phyloP scores from a whole-genome alignment of 192 early-diverging fungal genomes.

The Mortierella antarctica region DNA sequence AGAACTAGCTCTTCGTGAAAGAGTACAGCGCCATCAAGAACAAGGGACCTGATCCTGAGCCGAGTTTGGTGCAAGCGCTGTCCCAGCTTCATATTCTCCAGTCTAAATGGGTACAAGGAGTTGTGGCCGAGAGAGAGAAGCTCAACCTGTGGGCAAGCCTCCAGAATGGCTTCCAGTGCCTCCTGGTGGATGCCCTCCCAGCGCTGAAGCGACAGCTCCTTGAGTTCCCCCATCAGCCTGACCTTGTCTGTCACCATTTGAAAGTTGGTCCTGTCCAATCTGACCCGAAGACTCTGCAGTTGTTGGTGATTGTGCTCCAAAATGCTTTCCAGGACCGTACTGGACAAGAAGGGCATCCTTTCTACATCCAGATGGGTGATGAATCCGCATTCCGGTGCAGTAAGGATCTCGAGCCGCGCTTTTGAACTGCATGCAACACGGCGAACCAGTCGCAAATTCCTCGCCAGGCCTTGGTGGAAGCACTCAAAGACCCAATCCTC shows the following conservation, averaged over 20 bases:
- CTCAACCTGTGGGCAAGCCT: constrained; percentile 26
- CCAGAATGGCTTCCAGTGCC: constrained; percentile 7
- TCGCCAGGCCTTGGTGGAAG: constrained; percentile 13
- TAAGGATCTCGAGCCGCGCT: constrained; percentile 6
- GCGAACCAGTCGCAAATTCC: constrained; percentile 15
- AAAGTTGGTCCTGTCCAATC: constrained; percentile 24
- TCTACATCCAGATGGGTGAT: constrained; percentile 38
- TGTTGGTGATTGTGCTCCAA: constrained; percentile 16
- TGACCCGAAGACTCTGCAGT: constrained; percentile 11
- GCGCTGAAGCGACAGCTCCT: constrained; percentile 38
- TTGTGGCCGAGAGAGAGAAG: constrained; percentile 25
- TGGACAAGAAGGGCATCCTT: constrained; percentile 24
- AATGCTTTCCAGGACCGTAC: constrained; percentile 14
- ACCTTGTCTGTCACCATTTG: constrained; percentile 8
- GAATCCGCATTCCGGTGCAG: constrained; percentile 8
- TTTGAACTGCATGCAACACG: constrained; percentile 13
- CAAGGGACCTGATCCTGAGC: constrained; percentile 24
- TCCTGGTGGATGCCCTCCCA: constrained; percentile 34
- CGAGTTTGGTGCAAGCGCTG: not conserved
- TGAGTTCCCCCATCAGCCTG: constrained; percentile 20
- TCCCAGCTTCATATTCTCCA: constrained; percentile 22
- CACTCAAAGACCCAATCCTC: constrained; percentile 39
- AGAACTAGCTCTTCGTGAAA: constrained; percentile 35
- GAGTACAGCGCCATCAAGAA: constrained; percentile 25
- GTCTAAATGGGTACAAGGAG: constrained; percentile 32